Base-by-base conservation (phyloP, 305 asterid genomes). In the Coffea humblotiana region DNA sequence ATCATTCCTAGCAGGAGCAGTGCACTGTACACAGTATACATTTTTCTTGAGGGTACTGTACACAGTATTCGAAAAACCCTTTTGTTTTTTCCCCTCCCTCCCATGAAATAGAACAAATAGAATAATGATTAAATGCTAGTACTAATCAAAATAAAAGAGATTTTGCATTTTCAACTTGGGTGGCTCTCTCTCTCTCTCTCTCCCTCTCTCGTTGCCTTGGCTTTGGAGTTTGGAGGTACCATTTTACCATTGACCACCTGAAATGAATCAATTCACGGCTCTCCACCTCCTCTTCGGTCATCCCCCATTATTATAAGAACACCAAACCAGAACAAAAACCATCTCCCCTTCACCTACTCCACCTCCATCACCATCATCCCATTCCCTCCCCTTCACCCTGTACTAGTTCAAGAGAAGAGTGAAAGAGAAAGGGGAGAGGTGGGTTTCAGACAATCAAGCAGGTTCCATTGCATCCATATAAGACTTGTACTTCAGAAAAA, bases 211-310 rank as follows among this genome's bases (percentile, higher is more conserved):
- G 43, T 40, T 40, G 43, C 43, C 43, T 40, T 40, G 43, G 43
- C 6, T 40, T 40, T 40, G 2, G 43, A 40, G 5, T 40, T 40
- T 40, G 2, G 43, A 40, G 5, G 43, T 40, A 3, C 43, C 43
- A 40, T 40, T 40, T 40, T 40, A 40, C 43, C 21, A 45, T 74
- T 71, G 80, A 69, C 82, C 76, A 82, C 77, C 75, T 60, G 82
- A 40, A 63, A 19, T 15, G 52, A 79, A 79, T 35, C 77, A 60
- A 75, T 23, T 32, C 8, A 52, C 5, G 35, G 2, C 37, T 25
- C 60, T 52, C 6, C 60, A 2, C 23, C 19, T 51, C 19, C 25
- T 15, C 43, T 40, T 40, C 43, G 6, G 43, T 54, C 64, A 35
- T 61, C 23, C 32, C 71, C 69, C 60, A 51, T 65, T 72, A 21